Conservation (phyloP, 805 yeast species). For the Metschnikowia cubensis region DNA sequence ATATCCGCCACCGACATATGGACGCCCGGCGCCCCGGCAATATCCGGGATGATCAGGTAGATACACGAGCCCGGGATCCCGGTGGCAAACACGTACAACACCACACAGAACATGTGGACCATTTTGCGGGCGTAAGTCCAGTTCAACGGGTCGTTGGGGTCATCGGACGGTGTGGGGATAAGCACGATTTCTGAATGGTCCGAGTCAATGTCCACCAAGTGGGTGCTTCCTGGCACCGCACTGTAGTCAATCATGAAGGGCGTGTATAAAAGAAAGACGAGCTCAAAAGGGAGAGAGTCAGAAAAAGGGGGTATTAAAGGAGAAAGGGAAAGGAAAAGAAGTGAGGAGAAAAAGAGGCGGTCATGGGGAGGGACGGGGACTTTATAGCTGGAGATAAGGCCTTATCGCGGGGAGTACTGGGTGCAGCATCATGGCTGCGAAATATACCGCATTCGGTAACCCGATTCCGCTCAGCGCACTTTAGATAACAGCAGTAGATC, state of each 20-base stretch:
- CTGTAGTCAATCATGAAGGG: slow-evolving; percentile 7
- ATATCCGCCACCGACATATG: slow-evolving; percentile 13
- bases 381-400: too few species aligned
- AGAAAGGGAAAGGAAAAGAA: too few species aligned
- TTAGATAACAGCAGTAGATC: too few species aligned
- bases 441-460: too few species aligned
- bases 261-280: too few species aligned
- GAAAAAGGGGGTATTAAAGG: too few species aligned
- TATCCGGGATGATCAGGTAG: slow-evolving; percentile 15
- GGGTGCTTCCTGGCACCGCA: slow-evolving; percentile 48
- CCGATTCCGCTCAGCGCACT: too few species aligned
- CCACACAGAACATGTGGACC: slow-evolving; percentile 41
- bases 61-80: slow-evolving; percentile 28
- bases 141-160: slow-evolving; percentile 68
- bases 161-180: slow-evolving; percentile 63
- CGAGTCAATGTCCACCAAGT: slow-evolving; percentile 44
- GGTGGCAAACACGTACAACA: slow-evolving; percentile 33
- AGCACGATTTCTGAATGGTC: slow-evolving; percentile 41
- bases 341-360: too few species aligned
- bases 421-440: too few species aligned
- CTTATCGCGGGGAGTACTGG: too few species aligned
- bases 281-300: too few species aligned
- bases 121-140: slow-evolving; percentile 52
- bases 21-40: slow-evolving; percentile 14
- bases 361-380: too few species aligned